Evolutionary conservation across 805 yeast genomes (phyloP), one percentile per base, ranked within the genome.

Genomic region (Kuraishia ogatae): DNA sequence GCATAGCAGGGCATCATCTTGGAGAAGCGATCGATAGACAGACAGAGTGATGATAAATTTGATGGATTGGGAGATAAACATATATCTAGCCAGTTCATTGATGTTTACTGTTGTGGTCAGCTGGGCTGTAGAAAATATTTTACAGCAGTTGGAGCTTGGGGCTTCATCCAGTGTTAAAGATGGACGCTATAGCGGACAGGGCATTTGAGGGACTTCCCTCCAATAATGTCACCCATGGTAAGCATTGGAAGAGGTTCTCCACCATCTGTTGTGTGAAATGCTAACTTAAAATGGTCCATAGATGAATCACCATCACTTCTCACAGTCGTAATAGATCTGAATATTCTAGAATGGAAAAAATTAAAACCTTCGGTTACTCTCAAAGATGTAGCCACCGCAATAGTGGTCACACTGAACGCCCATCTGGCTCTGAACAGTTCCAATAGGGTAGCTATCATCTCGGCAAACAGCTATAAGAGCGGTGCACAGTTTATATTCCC

Each of bases 371-470:
- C 77, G 50, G 67, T 78, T n/a, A 64, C 82, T 49, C 68, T 89
- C 22, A 76, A 79, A 58, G 82, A 83, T 49, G 82, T 86, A 7
- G 68, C 87, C 6, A 79, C 86, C 58, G 74, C 92, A 1, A 64
- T 92, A 8, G 69, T 90, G 35, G 90, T 94, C 23, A 84, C 87
- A 63, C 67, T 92, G 53, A 94, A 94, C 67, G 91, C 96, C 1
- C 99, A 94, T 67, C 67, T 94, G 51, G 85, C 98, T 0, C 75
- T 89, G 53, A 89, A 89, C 68, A 88, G 87, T 61, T 82, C 91
- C 43, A 94, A 94, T 67, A 81, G 81, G 63, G 96, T 93, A 10
- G 87, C 94, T 1, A 81, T 93, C 17, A 80, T 92, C 47, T 87
- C 89, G 1, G 85, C 89, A 21, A 87, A 89, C 60, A 80, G 89